phyloP scores from a whole-genome alignment of 371 early-diverging fungal genomes.

The Haplosporangium sp. region DNA sequence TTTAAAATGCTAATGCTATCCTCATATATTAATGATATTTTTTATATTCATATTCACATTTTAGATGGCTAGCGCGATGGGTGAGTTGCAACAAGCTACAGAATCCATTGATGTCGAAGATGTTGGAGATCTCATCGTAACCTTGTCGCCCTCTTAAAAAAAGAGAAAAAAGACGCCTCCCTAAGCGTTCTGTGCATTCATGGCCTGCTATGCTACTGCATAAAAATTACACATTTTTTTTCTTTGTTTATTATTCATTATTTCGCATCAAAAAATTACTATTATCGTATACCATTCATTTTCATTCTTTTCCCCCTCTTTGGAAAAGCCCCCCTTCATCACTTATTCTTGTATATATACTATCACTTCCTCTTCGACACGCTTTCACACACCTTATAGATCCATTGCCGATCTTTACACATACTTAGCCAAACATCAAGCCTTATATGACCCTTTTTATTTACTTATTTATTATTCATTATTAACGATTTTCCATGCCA shows the following conservation, averaged over 20 bases:
- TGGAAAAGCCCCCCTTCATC: not conserved
- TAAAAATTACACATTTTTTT: not conserved
- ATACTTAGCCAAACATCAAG: too few species aligned
- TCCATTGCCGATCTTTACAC: too few species aligned
- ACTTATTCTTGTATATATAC: not conserved
- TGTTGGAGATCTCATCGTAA: conserved; percentile 52
- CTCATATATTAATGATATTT: too few species aligned
- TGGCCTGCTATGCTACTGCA: not conserved
- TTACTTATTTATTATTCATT: not conserved
- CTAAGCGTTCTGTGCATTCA: too few species aligned
- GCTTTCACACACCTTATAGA: too few species aligned
- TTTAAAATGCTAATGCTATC: not conserved
- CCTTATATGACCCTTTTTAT: not conserved
- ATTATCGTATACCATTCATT: not conserved
- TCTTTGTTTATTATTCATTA: not conserved
- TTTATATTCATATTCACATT: not conserved
- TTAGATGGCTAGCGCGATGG: conserved; percentile 51
- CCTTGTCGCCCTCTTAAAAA: conserved; percentile 25
- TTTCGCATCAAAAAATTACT: not conserved
- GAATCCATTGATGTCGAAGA: conserved; percentile 51
- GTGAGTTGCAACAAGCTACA: conserved; percentile 47
- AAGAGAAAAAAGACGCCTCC: too few species aligned
- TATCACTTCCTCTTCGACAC: not conserved
- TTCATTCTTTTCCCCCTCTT: not conserved
- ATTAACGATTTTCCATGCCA: not conserved